Evolutionary conservation across 768 basidiomycete species (phyloP), one percentile per base, ranked within the genome.

Genomic region (Myochromella boudieri): DNA sequence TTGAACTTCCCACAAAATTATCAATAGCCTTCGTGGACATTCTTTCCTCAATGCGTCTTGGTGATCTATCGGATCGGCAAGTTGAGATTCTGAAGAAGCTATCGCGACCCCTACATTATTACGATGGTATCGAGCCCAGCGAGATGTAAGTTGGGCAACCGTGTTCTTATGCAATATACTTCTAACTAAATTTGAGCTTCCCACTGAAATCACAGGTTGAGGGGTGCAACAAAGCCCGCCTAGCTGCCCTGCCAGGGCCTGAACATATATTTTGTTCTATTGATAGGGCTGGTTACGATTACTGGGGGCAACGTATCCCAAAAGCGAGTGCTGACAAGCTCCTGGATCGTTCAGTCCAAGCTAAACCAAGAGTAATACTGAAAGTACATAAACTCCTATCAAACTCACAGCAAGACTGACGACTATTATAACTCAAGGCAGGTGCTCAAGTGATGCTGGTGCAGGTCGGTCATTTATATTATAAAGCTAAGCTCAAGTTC

Each of bases 11-110:
- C 26, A 46, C 4, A 15, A 5, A 22, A 18, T 17, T 17, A 17
- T 15, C 28, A 31, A 12, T 44, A 89, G 90, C 72, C 17, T 94
- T 95, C 63, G 77, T 95, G 40, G 74, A 85, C 59, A 88, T 95
- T 72, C 72, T 97, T 44, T 89, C 91, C 55, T 83, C 91, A 58
- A 93, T 95, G 86, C 81, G 93, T 14, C 80, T 81, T 45, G 93
- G 91, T 0, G 62, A 57, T 6, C 65, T 94, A 24, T 72, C 76
- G 0, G 52, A 61, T 2, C 54, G 66, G 11, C 87, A 90, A 10
- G 76, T 87, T 43, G 33, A 54, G 18, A 71, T 66, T 33, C 83
- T 95, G 60, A 69, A 64, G 42, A 57, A 64, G 1, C 68, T 95
- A 10, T 69, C 74, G 4, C 71, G 91, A 22, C 71, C 77, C 17